Percentiles rank a stretch among this genome's conserved stretches.
These are phyloP conservation scores for Psilocybe mexicana DNA, from an alignment of 1,284 basidiomycete genomes.

Conservation along the genomic window DNA sequence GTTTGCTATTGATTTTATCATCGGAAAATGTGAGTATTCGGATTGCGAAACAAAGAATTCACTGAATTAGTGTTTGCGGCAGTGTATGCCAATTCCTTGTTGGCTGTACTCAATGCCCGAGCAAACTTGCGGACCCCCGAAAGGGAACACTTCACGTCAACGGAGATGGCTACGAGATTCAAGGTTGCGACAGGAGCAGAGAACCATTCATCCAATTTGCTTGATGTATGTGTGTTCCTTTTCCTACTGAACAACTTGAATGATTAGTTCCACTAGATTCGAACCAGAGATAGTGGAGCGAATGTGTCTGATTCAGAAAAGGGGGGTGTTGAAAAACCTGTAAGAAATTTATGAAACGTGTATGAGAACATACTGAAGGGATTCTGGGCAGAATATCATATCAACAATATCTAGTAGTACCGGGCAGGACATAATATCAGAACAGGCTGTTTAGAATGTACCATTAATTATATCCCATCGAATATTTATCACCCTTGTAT, in stretches of 20 bases:
- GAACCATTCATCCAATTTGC: constrained; percentile 24
- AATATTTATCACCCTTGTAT: too few species aligned
- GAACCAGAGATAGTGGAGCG: constrained; percentile 17
- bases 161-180: constrained; percentile 35
- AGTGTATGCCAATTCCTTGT: constrained; percentile 48
- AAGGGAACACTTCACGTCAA: constrained; percentile 23
- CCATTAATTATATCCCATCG: too few species aligned
- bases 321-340: neutral
- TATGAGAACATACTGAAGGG: neutral
- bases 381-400: neutral
- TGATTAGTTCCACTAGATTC: constrained; percentile 11
- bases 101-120: constrained; percentile 46
- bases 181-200: constrained; percentile 27
- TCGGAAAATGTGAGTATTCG: constrained; percentile 41
- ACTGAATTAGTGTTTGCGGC: neutral
- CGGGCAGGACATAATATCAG: neutral
- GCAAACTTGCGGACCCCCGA: constrained; percentile 30
- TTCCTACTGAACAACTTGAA: neutral
- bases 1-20: constrained; percentile 47
- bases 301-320: constrained; percentile 6
- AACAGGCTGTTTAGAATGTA: neutral
- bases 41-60: neutral
- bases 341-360: neutral
- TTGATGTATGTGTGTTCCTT: constrained; percentile 20
- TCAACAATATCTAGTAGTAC: neutral